Base-by-base conservation (phyloP, 164 flowering plant genomes). In the Vitis rupestris region DNA sequence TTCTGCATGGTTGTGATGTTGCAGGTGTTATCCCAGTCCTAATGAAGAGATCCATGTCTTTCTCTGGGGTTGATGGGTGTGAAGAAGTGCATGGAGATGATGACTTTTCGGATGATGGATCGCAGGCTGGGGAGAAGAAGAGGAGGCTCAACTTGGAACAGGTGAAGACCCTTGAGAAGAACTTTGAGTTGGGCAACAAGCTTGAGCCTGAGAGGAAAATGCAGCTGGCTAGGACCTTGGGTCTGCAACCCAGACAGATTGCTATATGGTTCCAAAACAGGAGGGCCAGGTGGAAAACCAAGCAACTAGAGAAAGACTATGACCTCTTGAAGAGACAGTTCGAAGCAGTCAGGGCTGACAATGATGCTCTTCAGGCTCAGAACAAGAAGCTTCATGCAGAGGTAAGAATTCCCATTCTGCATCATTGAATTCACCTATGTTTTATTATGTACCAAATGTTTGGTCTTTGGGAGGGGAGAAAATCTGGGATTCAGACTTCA, bases 251-350 rank as follows among this genome's bases (percentile, higher is more conserved):
- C 1, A 76, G 97, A 53, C 96, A 90, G 68, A 69, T 90, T 0
- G 93, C 93, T 5, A 87, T 90, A 2, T 90, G 93, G 97, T 90
- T 91, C 67, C 93, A 90, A 61, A 90, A 90, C 74, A 76, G 93
- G 55, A 82, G 97, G 64, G 93, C 97, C n/a, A 74, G 97, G 59
- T 91, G 97, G 97, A 91, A 89, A 74, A 90, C 93, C 31, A 90
- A 87, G 79, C 93, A 90, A 55, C 64, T 90, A 64, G 96, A 90
- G 84, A 88, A 67, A 77, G 93, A 86, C 50, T 90, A 87, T 61
- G 85, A 82, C 23, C 62, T 75, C 23, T 70, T 90, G 67, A 90
- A 86, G 82, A 81, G 82, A 72, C 87, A 90, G 68, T 87, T 84
- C 76, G 89, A 90, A 19, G 82, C 84, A 1, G 71, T 88, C 14